These are phyloP conservation scores for Drechslerella stenobrocha DNA, from an alignment of 2,329 filamentous ascomycete genomes.

Conservation along the genomic window DNA sequence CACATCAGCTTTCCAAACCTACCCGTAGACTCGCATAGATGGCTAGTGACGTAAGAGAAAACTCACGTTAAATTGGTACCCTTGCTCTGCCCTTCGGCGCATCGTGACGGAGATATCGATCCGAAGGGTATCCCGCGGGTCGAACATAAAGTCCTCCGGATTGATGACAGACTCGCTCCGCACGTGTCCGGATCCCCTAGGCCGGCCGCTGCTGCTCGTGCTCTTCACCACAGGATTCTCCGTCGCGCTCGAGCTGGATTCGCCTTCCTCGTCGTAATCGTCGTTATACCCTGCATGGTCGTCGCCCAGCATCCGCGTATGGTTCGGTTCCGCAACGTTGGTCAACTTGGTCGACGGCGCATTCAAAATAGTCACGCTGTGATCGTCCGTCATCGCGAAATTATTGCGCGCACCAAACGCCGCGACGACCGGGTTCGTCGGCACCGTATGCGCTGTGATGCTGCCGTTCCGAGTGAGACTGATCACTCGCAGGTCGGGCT, in stretches of 20 bases:
- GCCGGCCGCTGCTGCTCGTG: background rate
- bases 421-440: slow-evolving; percentile 29
- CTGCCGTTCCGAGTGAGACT: slow-evolving; percentile 48
- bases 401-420: slow-evolving; percentile 42
- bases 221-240: slow-evolving; percentile 10
- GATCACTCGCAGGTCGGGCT: slow-evolving; percentile 38
- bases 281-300: slow-evolving; percentile 35
- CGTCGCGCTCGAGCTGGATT: slow-evolving; percentile 25
- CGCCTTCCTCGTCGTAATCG: slow-evolving; percentile 29
- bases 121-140: slow-evolving; percentile 50
- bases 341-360: slow-evolving; percentile 44
- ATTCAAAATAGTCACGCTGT: slow-evolving; percentile 26
- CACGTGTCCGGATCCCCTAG: background rate
- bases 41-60: too few relatives aligned
- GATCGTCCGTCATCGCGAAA: slow-evolving; percentile 32
- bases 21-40: too few relatives aligned
- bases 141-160: slow-evolving; percentile 51
- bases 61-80: slow-evolving; percentile 52
- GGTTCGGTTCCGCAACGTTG: slow-evolving; percentile 45
- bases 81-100: slow-evolving; percentile 51
- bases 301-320: slow-evolving; percentile 21
- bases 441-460: slow-evolving; percentile 37
- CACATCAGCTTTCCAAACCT: too few relatives aligned
- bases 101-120: slow-evolving; percentile 53
- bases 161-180: slow-evolving; percentile 35